Evolutionary conservation across 2,329 filamentous ascomycete species (phyloP), one percentile per base, ranked within the genome.

Genomic region (Immersiporthe knoxdaviesiana): DNA sequence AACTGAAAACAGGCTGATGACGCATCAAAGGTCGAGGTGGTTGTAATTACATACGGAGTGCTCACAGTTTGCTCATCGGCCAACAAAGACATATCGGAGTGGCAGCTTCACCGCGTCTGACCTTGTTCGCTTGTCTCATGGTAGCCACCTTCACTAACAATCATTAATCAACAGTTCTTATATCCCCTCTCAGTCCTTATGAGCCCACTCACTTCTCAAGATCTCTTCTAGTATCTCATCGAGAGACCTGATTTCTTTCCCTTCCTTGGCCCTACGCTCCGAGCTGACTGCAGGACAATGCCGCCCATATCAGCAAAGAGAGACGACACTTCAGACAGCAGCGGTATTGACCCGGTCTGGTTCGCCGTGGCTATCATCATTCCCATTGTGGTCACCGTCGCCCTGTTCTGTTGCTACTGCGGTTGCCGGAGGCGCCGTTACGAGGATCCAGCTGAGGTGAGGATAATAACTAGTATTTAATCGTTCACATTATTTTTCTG

Each of bases 361-460:
- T 32, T 71, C 58, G 8, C 66, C 8, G 67, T 69, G 21, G 69
- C 66, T 27, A 64, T 69, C 14, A 30, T 69, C 2, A 37, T 71
- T 1, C 69, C 69, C 6, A 18, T 71, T 8, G 1, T 63, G 2
- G 6, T 68, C 41, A 60, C 69, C 1, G 2, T 27, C 2, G 24
- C 60, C 32, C 27, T 71, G 18, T 50, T 68, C 27, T 71, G 59
- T 27, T 58, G 50, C 16, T 71, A 37, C 30, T 65, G 35, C 66
- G 50, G 68, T 12, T 68, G 65, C 10, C 11, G 60, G 24, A 37
- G 21, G 16, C 35, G 39, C 21, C 54, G 39, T n/a, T 21, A 54
- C 14, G 37, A 65, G 27, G 59, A 44, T 11, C 14, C 12, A 27
- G 68, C 27, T 7, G 11, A 21, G 56, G 24, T 24, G 61, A 44